Base-by-base conservation (phyloP, 208 protist species). In the Leishmania tarentolae region DNA sequence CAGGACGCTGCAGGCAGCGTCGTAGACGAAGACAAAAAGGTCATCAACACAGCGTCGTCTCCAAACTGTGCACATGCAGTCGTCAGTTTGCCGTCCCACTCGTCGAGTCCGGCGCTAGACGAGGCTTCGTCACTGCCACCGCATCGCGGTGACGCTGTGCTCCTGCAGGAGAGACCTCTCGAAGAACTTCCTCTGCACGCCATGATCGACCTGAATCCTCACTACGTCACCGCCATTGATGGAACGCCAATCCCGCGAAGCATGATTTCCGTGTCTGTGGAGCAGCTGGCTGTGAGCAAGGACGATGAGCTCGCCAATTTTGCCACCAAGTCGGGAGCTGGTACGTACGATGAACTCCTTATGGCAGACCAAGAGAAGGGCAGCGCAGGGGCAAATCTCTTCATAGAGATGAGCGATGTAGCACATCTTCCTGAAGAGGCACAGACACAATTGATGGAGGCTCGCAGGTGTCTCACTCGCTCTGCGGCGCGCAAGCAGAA, bases 211-310 rank as follows among this genome's bases (percentile, higher is more conserved):
- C 72, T 68, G 2, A 44, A 91, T 40, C 68, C 75, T n/a, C 81
- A 91, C 68, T 89, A 84, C 37, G 89, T 96, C n/a, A 78, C 72
- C 0, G 89, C 93, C 69, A 94, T 98, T 52, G 94, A 95, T 77
- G 94, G 93, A 35, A 90, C 93, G 37, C 82, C 63, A 9, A 96
- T 98, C 61, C 93, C 93, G 56, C 90, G 90, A 63, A 96, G 87
- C 78, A 86, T 98, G 86, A 82, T 96, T 50, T 86, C 89, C 0
- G 52, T 85, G 53, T 95, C 91, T 3, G 84, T 98, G 17, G 87
- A 85, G 75, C 50, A 90, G n/a, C 86, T 96, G 53, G 82, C 89
- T 35, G 76, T 86, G 35, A 44, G 68, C 19, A 93, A 96, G 65
- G 86, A 93, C 53, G 93, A 95, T 31, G 92, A 94, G 70, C 80